These are phyloP conservation scores for Neonectria punicea DNA, from an alignment of 2,329 filamentous ascomycete species.

Conservation along the genomic window DNA sequence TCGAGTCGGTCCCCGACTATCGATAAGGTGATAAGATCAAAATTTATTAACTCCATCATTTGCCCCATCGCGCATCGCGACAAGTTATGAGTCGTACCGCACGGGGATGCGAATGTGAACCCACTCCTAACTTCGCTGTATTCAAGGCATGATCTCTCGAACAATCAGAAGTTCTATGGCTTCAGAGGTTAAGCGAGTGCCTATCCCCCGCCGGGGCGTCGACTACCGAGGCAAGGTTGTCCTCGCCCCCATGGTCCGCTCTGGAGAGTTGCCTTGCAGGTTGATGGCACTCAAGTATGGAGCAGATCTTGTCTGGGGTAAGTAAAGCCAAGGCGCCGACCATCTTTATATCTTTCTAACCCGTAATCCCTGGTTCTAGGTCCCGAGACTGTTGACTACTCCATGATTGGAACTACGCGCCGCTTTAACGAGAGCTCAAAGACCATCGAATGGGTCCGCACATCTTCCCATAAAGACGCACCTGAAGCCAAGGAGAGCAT, in stretches of 20 bases:
- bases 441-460: slow-evolving; percentile 86
- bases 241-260: slow-evolving; percentile 96
- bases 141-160: slow-evolving; percentile 45
- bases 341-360: slow-evolving; percentile 21
- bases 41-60: slow-evolving; percentile 21
- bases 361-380: slow-evolving; percentile 57
- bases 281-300: slow-evolving; percentile 92
- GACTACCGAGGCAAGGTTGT: slow-evolving; percentile 95
- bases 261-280: slow-evolving; percentile 92
- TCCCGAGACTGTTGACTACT: slow-evolving; percentile 92
- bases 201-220: slow-evolving; percentile 87
- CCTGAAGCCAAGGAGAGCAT: slow-evolving; percentile 70
- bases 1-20: slow-evolving; percentile 11
- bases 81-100: slow-evolving; percentile 27
- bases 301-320: slow-evolving; percentile 96
- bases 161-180: slow-evolving; percentile 66
- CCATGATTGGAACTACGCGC: slow-evolving; percentile 87
- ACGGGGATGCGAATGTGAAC: slow-evolving; percentile 26
- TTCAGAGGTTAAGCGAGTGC: slow-evolving; percentile 71
- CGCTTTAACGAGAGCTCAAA: slow-evolving; percentile 79
- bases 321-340: slow-evolving; percentile 40
- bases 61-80: slow-evolving; percentile 30
- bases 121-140: slow-evolving; percentile 4
- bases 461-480: slow-evolving; percentile 73
- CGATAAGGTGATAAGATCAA: slow-evolving; percentile 41